Conservation (phyloP, 805 yeast genomes). For the Cyberlindnera japonica region DNA sequence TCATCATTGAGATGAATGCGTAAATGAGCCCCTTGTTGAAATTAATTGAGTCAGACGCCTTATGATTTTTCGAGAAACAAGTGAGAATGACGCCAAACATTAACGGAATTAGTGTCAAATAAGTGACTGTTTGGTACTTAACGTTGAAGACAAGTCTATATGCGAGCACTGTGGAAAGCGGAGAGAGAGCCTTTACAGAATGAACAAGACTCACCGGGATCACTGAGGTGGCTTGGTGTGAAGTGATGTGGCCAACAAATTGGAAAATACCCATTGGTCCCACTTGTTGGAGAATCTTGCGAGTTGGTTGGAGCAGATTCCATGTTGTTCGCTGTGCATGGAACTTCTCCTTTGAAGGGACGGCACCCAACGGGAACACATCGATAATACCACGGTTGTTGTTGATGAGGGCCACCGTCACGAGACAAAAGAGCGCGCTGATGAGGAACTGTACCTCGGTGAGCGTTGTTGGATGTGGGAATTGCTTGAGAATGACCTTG, state of each 20-base stretch:
- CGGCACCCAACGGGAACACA: conserved; percentile 46
- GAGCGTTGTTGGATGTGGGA: conserved; percentile 80
- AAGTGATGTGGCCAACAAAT: conserved; percentile 84
- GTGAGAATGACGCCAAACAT: conserved; percentile 82
- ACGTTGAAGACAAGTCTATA: conserved; percentile 60
- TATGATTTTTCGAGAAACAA: conserved; percentile 45
- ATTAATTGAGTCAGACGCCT: conserved; percentile 6
- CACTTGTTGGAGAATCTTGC: conserved; percentile 55
- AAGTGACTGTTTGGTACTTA: conserved; percentile 61
- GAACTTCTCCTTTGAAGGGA: conserved; percentile 39
- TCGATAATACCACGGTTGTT: conserved; percentile 28
- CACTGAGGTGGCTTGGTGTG: conserved; percentile 87
- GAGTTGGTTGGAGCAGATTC: conserved; percentile 52
- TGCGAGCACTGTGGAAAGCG: conserved; percentile 79
- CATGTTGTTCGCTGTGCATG: conserved; percentile 28
- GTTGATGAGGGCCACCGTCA: conserved; percentile 39
- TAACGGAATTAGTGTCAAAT: conserved; percentile 74
- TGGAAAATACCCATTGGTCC: conserved; percentile 95
- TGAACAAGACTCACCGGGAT: conserved; percentile 96
- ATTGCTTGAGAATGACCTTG: conserved; percentile 66
- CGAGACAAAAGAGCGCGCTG: conserved; percentile 59
- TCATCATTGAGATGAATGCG: conserved; percentile 43
- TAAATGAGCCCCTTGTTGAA: conserved; percentile 33
- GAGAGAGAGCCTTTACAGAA: conserved; percentile 89
- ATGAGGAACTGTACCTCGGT: conserved; percentile 83